Evolutionary conservation across 148 eudicot species (phyloP).

Genomic region (Vaccinium corymbosum): DNA sequence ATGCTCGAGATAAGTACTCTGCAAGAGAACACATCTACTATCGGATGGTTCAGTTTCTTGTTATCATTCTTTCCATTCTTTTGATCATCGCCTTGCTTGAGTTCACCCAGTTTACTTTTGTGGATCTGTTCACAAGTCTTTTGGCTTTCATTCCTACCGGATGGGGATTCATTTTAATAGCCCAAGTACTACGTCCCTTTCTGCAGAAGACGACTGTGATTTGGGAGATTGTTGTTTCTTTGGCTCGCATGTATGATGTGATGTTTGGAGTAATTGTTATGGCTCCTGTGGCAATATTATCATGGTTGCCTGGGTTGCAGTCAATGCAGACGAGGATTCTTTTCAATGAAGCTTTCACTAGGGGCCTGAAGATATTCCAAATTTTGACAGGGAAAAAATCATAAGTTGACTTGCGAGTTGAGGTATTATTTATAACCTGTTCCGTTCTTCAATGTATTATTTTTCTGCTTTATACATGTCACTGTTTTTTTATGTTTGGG

Average conservation of each 20-base stretch:
- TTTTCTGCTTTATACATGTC: background rate
- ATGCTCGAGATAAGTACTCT: conserved; percentile 66
- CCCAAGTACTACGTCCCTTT: conserved; percentile 68
- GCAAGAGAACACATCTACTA: conserved; percentile 85
- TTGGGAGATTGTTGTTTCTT: conserved; percentile 62
- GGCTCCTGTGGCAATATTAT: conserved; percentile 72
- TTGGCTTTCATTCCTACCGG: conserved; percentile 87
- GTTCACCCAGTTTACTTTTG: conserved; percentile 55
- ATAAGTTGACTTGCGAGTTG: conserved; percentile 26
- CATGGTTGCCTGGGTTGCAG: conserved; percentile 97
- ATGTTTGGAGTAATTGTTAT: conserved; percentile 82
- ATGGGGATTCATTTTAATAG: conserved; percentile 82
- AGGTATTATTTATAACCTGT: conserved; percentile 29
- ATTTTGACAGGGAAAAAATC: conserved; percentile 68
- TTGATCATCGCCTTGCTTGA: conserved; percentile 55
- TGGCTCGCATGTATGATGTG: conserved; percentile 81
- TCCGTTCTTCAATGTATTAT: background rate
- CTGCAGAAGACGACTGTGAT: conserved; percentile 46
- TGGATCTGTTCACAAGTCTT: conserved; percentile 72
- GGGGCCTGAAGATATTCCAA: conserved; percentile 81
- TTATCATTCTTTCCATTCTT: conserved; percentile 47
- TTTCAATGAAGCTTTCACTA: conserved; percentile 88
- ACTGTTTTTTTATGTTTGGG: background rate
- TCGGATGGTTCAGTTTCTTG: conserved; percentile 79
- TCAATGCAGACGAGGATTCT: conserved; percentile 94